Evolutionary conservation across 2,329 filamentous ascomycete species (phyloP), one percentile per base, ranked within the genome.

Genomic region (Fusarium abutilonis): DNA sequence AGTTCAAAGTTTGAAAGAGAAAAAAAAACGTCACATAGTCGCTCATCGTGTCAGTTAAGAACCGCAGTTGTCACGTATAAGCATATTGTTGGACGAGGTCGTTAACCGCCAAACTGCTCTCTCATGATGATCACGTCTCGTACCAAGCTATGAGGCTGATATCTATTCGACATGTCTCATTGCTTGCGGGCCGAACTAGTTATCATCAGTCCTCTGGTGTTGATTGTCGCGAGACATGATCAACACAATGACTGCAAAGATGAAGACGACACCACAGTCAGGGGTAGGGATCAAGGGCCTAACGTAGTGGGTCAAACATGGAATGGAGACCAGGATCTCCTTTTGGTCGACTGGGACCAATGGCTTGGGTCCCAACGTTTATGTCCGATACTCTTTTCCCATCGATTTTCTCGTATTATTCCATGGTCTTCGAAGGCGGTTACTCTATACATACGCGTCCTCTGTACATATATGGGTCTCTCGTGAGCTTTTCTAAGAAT

Each of bases 341-440:
- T 47, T 29, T 47, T 50, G 13, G 47, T 44, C 9, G 13, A 41
- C 28, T 52, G 54, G 56, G 54, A 61, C 68, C 65, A 70, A 63
- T 67, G 38, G 52, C 40, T 57, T 47, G 60, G 61, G 49, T 38
- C 60, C 43, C 38, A 70, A 67, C 58, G 56, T 58, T 58, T 55
- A 50, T 28, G 38, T 41, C 48, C 31, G 40, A 59, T 61, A 41
- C 46, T 57, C 62, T 56, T 70, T 63, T 64, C 68, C 35, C 61
- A 60, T 56, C 50, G 35, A 52, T 52, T 58, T 56, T 57, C 67
- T 70, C 67, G 67, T 70, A 70, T 70, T 67, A 44, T 29, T 26
- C 28, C 9, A 29, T 10, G 10, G 28, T 32, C 21, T 45, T 31
- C 19, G 21, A 40, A 55, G 45, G 52, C 51, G 38, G 29, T 43